Conservation (phyloP, 2,329 filamentous ascomycete species). For the Coleophoma cylindrospora region DNA sequence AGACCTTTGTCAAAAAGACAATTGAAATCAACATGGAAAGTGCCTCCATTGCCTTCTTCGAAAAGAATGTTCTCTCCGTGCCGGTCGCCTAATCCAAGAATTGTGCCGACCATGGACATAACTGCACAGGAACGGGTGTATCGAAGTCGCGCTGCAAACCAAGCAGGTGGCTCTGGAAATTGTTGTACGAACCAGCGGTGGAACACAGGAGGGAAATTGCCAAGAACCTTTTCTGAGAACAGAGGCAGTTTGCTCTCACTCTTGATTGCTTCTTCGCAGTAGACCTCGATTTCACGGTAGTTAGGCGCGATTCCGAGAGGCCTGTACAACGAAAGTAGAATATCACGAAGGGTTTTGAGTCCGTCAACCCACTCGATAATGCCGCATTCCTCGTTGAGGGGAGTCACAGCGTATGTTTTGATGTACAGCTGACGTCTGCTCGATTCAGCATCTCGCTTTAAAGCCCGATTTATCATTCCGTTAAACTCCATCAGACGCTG, state of each 20-base stretch:
- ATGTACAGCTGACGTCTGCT: conserved; percentile 90
- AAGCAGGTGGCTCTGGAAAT: conserved; percentile 87
- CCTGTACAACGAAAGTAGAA: conserved; percentile 74
- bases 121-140: conserved; percentile 95
- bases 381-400: conserved; percentile 94
- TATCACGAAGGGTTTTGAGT: conserved; percentile 88
- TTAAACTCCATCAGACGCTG: conserved; percentile 99
- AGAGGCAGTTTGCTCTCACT: conserved; percentile 56
- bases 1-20: conserved; percentile 98
- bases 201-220: conserved; percentile 75
- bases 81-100: conserved; percentile 87
- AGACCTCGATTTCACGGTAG: conserved; percentile 59
- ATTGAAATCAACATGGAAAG: conserved; percentile 99
- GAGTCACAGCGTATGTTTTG: conserved; percentile 94
- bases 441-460: conserved; percentile 88
- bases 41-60: conserved; percentile 87
- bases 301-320: conserved; percentile 67
- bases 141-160: conserved; percentile 82
- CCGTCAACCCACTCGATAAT: conserved; percentile 99
- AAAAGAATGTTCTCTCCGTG: conserved; percentile 97
- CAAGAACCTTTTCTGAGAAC: conserved; percentile 62
- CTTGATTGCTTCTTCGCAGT: conserved; percentile 59
- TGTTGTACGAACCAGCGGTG: conserved; percentile 94
- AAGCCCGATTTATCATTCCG: conserved; percentile 89
- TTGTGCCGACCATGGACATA: conserved; percentile 99